Conservation (phyloP, 2,329 filamentous ascomycete species). For the Thelonectria discophora region DNA sequence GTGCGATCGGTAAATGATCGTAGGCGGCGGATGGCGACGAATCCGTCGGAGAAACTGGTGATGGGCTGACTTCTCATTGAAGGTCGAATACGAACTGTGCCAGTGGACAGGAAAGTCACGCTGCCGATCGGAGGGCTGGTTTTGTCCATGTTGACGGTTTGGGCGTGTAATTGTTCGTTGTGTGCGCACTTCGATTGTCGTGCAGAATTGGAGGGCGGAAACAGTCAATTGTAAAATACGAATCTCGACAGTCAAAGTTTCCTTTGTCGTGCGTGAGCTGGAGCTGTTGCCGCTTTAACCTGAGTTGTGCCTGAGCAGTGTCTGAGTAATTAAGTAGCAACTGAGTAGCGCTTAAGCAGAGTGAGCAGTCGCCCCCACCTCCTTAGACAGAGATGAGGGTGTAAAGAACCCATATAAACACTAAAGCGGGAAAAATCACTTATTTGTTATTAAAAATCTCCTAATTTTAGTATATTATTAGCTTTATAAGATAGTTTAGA, state of each 20-base stretch:
- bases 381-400: no score
- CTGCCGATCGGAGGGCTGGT: no score
- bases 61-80: constrained; percentile 10
- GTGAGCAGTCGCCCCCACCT: no score
- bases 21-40: constrained; percentile 4
- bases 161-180: no score
- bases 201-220: no score
- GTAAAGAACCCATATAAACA: no score
- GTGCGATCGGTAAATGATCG: constrained; percentile 12
- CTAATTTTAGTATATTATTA: no score
- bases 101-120: background rate
- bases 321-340: background rate
- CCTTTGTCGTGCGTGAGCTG: constrained; percentile 8
- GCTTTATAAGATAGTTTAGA: no score
- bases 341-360: background rate
- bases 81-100: constrained; percentile 9
- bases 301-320: constrained; percentile 3
- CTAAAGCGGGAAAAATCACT: no score
- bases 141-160: no score
- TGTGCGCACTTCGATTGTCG: no score
- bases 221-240: background rate
- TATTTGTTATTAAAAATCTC: no score
- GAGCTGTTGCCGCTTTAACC: constrained; percentile 3
- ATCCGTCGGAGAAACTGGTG: background rate
- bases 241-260: constrained; percentile 6